Conservation (phyloP, 108 stramenopile genomes). For the Skeletonema costatum region DNA sequence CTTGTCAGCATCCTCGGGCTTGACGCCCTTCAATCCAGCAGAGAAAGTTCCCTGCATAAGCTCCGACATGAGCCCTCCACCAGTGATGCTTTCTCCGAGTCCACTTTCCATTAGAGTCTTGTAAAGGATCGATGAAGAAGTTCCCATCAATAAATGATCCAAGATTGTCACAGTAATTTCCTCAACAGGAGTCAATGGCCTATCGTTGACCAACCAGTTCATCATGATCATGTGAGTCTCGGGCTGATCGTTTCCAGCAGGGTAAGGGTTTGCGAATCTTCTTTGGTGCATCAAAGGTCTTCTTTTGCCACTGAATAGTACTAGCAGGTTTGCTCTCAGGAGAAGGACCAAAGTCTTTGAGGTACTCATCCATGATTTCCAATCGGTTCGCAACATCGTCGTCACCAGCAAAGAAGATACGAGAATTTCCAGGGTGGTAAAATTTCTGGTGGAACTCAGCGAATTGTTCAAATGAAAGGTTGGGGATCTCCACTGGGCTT, state of each 20-base stretch:
- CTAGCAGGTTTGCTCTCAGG: conserved; percentile 72
- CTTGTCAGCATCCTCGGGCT: conserved; percentile 70
- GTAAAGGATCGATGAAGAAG: conserved; percentile 83
- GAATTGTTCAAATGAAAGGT: conserved; percentile 95
- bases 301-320: conserved; percentile 74
- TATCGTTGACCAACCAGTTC: conserved; percentile 96
- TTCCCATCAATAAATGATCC: conserved; percentile 95
- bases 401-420: conserved; percentile 95
- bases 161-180: conserved; percentile 85
- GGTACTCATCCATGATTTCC: conserved; percentile 93
- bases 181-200: conserved; percentile 76
- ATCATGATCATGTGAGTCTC: conserved; percentile 87
- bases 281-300: conserved; percentile 65
- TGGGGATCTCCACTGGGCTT: conserved; percentile 94
- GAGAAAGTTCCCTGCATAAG: conserved; percentile 93
- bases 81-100: conserved; percentile 89
- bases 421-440: conserved; percentile 97
- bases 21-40: conserved; percentile 91
- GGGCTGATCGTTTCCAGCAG: conserved; percentile 61
- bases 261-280: conserved; percentile 61
- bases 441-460: conserved; percentile 88
- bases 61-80: conserved; percentile 93
- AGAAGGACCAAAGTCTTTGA: conserved; percentile 80
- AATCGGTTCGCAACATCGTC: conserved; percentile 89
- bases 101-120: conserved; percentile 93